phyloP scores from a whole-genome alignment of 345 rosid genomes.

The Reutealis trisperma region DNA sequence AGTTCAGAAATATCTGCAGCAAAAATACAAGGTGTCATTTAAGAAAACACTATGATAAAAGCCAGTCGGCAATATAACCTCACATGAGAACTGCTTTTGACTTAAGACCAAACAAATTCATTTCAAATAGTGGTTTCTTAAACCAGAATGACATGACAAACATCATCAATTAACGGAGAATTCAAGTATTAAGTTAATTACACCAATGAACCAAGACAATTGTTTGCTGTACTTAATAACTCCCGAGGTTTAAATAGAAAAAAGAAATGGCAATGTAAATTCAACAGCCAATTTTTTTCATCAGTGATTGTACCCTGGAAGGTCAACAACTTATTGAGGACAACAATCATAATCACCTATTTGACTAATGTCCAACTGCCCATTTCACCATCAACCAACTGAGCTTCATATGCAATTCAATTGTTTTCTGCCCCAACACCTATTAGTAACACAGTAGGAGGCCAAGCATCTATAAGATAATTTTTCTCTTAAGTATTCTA shows the following conservation, averaged over 20 bases:
- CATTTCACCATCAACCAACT: neutral
- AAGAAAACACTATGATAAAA: neutral
- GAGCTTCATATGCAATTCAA: constrained; percentile 3
- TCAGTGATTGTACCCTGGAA: neutral
- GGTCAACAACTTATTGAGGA: neutral
- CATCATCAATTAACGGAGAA: neutral
- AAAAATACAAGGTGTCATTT: neutral
- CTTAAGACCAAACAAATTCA: neutral
- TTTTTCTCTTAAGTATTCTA: neutral
- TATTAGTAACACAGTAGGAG: neutral
- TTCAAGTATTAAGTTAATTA: neutral
- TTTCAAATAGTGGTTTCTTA: neutral
- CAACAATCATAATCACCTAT: neutral
- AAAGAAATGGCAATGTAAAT: neutral
- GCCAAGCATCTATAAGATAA: too few relatives aligned
- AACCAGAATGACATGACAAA: neutral
- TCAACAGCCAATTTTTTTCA: neutral
- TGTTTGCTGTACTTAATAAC: neutral
- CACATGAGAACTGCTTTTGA: neutral
- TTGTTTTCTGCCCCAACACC: neutral
- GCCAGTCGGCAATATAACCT: neutral
- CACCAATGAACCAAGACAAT: neutral
- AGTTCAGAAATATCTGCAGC: constrained; percentile 38
- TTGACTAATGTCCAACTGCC: neutral
- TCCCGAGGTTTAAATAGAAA: neutral